A percentile compares a stretch with the other conserved stretches of the same genome.
Conservation (phyloP, 2,329 filamentous ascomycete genomes). For the Salinomyces thailandicus region DNA sequence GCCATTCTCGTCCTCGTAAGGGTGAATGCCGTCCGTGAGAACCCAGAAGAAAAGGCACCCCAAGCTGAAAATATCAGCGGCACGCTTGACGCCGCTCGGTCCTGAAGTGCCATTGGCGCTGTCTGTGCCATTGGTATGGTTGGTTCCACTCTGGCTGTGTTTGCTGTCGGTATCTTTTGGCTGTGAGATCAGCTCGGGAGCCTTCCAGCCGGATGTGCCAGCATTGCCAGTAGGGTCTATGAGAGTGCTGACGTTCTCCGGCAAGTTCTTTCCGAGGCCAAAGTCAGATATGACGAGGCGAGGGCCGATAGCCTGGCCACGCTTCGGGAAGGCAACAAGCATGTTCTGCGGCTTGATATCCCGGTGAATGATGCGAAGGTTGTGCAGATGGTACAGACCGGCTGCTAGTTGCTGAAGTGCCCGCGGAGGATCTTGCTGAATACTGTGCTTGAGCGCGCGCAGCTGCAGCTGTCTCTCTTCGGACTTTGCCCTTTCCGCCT, state of each 20-base stretch:
- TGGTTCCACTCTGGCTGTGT: constrained; percentile 34
- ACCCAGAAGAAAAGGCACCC: constrained; percentile 99
- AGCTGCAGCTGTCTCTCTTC: constrained; percentile 29
- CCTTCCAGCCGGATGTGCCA: constrained; percentile 92
- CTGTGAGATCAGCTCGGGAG: constrained; percentile 74
- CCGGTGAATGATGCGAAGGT: constrained; percentile 86
- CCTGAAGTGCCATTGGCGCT: constrained; percentile 39
- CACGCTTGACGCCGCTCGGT: constrained; percentile 71
- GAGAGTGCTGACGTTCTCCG: constrained; percentile 88
- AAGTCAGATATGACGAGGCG: constrained; percentile 96
- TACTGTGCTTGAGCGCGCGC: constrained; percentile 56
- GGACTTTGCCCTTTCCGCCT: constrained; percentile 63
- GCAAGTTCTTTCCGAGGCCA: constrained; percentile 92
- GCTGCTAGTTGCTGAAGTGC: constrained; percentile 83
- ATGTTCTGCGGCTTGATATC: constrained; percentile 98
- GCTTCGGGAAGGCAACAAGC: constrained; percentile 60
- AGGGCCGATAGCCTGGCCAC: constrained; percentile 54
- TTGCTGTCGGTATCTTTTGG: constrained; percentile 36
- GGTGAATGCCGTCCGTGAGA: constrained; percentile 83
- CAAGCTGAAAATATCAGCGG: constrained; percentile 94
- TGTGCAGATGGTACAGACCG: constrained; percentile 80
- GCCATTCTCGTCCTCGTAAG: constrained; percentile 85
- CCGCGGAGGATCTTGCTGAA: constrained; percentile 64
- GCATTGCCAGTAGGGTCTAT: constrained; percentile 89
- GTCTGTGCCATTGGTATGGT: constrained; percentile 41